Evolutionary conservation across 2,329 filamentous ascomycete species (phyloP).

Genomic region (Lecanicillium sp.): DNA sequence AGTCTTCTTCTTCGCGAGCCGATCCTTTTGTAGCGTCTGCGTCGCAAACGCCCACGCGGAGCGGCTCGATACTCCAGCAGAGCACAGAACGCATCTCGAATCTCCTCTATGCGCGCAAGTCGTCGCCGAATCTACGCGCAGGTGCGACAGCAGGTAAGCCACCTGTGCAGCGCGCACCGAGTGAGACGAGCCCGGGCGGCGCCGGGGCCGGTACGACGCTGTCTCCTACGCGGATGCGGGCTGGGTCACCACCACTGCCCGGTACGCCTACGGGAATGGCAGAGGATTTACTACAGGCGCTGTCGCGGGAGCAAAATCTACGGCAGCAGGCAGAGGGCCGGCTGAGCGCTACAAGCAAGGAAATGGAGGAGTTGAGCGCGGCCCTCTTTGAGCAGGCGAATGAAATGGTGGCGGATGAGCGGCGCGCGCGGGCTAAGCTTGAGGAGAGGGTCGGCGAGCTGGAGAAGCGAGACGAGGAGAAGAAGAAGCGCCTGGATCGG

Average conservation of each 20-base stretch:
- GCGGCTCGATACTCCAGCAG: conserved; percentile 34
- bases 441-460: conserved; percentile 62
- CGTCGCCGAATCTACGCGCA: conserved; percentile 29
- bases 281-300: conserved; percentile 51
- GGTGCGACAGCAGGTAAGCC: conserved; percentile 1
- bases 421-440: conserved; percentile 60
- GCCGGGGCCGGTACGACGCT: conserved; percentile 8
- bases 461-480: conserved; percentile 62
- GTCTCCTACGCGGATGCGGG: conserved; percentile 14
- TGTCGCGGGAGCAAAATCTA: conserved; percentile 58
- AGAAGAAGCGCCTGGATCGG: conserved; percentile 57
- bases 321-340: conserved; percentile 62
- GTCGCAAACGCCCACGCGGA: conserved; percentile 22
- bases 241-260: too few relatives aligned
- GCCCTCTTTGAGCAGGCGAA: conserved; percentile 76
- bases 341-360: conserved; percentile 56
- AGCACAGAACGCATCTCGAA: conserved; percentile 36
- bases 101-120: conserved; percentile 38
- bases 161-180: conserved; percentile 10
- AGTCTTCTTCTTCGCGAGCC: conserved; percentile 5
- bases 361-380: conserved; percentile 72
- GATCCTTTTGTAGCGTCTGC: conserved; percentile 11
- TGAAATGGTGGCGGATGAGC: conserved; percentile 75
- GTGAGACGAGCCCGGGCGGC: conserved; percentile 3
- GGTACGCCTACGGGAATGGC: conserved; percentile 18